Conservation (phyloP, 2,329 filamentous ascomycete genomes). For the Dryadomyces sulphureus region DNA sequence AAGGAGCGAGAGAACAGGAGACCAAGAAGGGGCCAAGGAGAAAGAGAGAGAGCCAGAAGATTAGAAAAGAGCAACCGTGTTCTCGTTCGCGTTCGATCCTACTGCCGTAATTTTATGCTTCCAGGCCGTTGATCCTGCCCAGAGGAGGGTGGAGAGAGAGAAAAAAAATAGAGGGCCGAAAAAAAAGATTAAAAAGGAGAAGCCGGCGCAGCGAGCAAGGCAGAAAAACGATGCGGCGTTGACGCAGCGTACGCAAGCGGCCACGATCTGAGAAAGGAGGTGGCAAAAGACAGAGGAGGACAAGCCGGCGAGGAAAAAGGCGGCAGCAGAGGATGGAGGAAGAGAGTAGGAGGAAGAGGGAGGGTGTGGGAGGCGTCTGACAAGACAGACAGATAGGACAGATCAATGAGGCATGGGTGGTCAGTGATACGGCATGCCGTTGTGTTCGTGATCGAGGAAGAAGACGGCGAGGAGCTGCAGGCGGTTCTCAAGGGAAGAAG, state of each 20-base stretch:
- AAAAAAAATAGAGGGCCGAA: no score
- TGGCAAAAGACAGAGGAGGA: background rate
- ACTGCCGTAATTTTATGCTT: background rate
- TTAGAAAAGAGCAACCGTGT: no score
- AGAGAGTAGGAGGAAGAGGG: background rate
- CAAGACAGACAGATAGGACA: conserved; percentile 13
- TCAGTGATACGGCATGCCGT: conserved; percentile 35
- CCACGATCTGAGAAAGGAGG: background rate
- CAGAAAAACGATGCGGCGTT: background rate
- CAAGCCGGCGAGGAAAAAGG: conserved; percentile 7
- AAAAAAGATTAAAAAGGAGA: background rate
- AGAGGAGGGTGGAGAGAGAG: no score
- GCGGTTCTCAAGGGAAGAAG: background rate
- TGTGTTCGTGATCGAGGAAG: conserved; percentile 29
- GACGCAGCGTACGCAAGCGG: background rate
- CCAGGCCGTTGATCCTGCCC: background rate
- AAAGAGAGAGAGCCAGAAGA: no score
- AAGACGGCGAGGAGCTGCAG: conserved; percentile 33
- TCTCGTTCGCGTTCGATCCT: background rate
- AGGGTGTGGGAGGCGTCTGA: background rate
- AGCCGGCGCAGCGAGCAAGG: background rate
- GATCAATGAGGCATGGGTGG: conserved; percentile 28
- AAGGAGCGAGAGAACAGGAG: no score
- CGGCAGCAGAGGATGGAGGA: conserved; percentile 3
- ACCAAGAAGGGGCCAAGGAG: no score